Percentiles rank a stretch among this genome's conserved stretches.
phyloP scores from a whole-genome alignment of 2,329 filamentous ascomycete genomes.

The Monilinia vaccinii-corymbosi region DNA sequence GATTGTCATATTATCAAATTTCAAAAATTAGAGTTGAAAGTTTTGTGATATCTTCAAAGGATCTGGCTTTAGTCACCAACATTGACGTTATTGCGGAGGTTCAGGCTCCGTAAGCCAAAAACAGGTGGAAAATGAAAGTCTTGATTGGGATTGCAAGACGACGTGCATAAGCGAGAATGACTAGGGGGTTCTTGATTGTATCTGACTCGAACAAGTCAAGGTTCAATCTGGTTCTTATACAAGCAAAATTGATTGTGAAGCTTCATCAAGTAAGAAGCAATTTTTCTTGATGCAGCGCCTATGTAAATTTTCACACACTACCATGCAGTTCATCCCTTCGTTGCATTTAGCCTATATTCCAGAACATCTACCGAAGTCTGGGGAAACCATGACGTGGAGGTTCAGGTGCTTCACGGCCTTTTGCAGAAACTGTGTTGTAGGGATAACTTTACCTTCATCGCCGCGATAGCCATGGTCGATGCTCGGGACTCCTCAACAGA shows the following conservation, averaged over 20 bases:
- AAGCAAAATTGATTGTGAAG: background rate
- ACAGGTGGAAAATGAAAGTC: background rate
- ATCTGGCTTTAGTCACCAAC: background rate
- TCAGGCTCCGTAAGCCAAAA: background rate
- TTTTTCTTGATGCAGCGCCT: background rate
- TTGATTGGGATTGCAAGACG: slow-evolving; percentile 6
- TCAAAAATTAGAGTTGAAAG: too few relatives aligned
- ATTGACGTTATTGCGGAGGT: slow-evolving; percentile 8
- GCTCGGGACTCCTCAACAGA: too few relatives aligned
- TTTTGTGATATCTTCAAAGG: too few relatives aligned
- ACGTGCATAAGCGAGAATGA: slow-evolving; percentile 9
- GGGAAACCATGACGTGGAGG: slow-evolving; percentile 7
- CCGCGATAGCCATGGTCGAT: background rate
- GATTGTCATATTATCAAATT: too few relatives aligned
- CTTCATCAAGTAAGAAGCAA: background rate
- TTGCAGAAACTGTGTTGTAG: background rate
- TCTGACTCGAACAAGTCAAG: background rate
- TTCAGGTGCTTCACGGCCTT: background rate
- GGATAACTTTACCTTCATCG: background rate
- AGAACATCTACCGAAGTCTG: slow-evolving; percentile 2
- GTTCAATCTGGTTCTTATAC: slow-evolving; percentile 1
- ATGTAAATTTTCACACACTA: background rate
- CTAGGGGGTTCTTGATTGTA: background rate
- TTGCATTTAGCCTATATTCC: slow-evolving; percentile 1
- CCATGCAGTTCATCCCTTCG: background rate